These are phyloP conservation scores for Mycena amicta DNA, from an alignment of 768 basidiomycete species.

Conservation along the genomic window DNA sequence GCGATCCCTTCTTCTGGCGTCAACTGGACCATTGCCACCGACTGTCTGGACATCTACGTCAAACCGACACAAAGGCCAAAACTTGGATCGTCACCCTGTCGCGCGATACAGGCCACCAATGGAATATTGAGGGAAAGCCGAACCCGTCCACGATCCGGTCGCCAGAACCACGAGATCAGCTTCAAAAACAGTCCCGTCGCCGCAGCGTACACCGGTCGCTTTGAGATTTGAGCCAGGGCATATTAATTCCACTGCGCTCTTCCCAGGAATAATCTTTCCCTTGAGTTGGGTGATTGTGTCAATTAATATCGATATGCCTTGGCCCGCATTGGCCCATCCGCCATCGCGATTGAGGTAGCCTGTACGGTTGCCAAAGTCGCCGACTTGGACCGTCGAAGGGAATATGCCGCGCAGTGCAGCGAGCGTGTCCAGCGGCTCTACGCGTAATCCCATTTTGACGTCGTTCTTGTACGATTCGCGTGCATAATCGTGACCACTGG, in stretches of 20 bases:
- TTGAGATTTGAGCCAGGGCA: constrained; percentile 34
- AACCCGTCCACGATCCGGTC: constrained; percentile 85
- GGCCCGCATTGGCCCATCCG: constrained; percentile 83
- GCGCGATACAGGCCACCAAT: constrained; percentile 61
- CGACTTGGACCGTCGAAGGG: constrained; percentile 41
- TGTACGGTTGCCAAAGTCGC: constrained; percentile 35
- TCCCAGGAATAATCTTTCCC: constrained; percentile 60
- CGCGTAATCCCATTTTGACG: constrained; percentile 51
- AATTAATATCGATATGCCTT: constrained; percentile 61
- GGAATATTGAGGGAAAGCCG: constrained; percentile 63
- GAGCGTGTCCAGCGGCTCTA: constrained; percentile 41
- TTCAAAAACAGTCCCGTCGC: constrained; percentile 54
- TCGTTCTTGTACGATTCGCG: constrained; percentile 67
- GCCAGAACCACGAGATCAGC: constrained; percentile 72
- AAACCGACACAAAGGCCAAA: constrained; percentile 19
- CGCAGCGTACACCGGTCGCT: constrained; percentile 63
- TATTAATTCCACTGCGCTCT: constrained; percentile 54
- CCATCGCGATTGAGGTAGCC: constrained; percentile 78
- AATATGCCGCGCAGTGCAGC: constrained; percentile 51
- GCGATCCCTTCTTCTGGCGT: constrained; percentile 61
- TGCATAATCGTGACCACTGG: constrained; percentile 42
- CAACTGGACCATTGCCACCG: constrained; percentile 77
- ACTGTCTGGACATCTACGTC: constrained; percentile 57
- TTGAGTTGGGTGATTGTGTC: constrained; percentile 58
- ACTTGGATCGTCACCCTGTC: constrained; percentile 84